These are phyloP conservation scores for Rhynchospora pubera DNA, from an alignment of 176 grass and related monocot genomes.

Conservation along the genomic window DNA sequence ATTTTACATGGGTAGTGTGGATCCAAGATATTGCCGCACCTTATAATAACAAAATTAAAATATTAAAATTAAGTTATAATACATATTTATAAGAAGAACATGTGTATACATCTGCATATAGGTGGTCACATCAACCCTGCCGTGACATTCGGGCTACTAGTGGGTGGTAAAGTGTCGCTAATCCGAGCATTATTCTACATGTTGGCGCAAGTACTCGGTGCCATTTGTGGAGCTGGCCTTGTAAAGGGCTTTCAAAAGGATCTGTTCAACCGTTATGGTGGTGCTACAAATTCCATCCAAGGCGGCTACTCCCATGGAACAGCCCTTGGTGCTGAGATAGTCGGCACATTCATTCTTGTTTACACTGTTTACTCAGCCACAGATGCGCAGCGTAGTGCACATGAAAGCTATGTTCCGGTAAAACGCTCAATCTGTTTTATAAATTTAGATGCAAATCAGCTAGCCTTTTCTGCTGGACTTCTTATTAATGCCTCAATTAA, in stretches of 20 bases:
- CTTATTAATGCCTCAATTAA: background rate
- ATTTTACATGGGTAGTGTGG: too few species aligned
- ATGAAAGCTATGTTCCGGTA: constrained; percentile 39
- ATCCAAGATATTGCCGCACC: too few species aligned
- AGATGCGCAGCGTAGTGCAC: constrained; percentile 34
- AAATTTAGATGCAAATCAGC: too few species aligned
- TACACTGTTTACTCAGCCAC: constrained; percentile 49
- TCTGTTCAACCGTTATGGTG: constrained; percentile 12
- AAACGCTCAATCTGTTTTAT: background rate
- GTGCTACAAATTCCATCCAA: constrained; percentile 22
- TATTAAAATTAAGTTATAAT: too few species aligned
- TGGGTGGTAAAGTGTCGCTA: constrained; percentile 40
- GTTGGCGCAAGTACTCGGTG: constrained; percentile 33
- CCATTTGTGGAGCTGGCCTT: constrained; percentile 38
- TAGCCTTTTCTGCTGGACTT: background rate
- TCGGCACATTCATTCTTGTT: constrained; percentile 43
- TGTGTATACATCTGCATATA: background rate
- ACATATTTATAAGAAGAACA: too few species aligned
- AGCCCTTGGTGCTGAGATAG: constrained; percentile 30
- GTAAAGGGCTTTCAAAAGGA: constrained; percentile 25
- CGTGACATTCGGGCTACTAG: constrained; percentile 41
- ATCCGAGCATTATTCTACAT: constrained; percentile 29
- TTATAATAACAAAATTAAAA: too few species aligned
- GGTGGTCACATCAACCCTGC: constrained; percentile 52
- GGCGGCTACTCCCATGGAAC: constrained; percentile 19